A percentile compares a stretch with the other conserved stretches of the same genome.
These are phyloP conservation scores for Hypocrella siamensis DNA, from an alignment of 2,329 filamentous ascomycete species.

Conservation along the genomic window DNA sequence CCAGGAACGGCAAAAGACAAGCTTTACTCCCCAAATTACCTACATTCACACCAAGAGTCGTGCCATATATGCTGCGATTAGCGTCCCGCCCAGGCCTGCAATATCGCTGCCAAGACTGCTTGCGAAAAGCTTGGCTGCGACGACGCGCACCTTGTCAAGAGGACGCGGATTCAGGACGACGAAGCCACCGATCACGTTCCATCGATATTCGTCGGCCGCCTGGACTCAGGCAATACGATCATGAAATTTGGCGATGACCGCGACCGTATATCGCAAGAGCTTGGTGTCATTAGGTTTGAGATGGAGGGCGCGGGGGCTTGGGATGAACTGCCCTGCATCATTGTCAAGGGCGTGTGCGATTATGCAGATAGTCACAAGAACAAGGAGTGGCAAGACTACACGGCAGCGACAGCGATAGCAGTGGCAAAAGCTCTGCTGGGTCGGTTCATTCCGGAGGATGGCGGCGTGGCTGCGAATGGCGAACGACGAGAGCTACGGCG, in stretches of 20 bases:
- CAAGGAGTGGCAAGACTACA: background rate
- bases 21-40: no score
- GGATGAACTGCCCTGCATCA: conserved; percentile 15
- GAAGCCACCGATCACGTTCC: conserved; percentile 9
- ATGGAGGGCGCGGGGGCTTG: conserved; percentile 13
- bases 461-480: no score
- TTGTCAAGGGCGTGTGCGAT: conserved; percentile 13
- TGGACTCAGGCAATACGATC: conserved; percentile 22
- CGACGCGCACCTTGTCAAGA: conserved; percentile 3
- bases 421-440: background rate
- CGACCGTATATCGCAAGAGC: conserved; percentile 13
- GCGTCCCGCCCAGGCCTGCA: conserved; percentile 8
- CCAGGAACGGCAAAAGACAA: no score
- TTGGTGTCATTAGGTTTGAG: conserved; percentile 3
- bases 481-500: no score
- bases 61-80: conserved; percentile 3
- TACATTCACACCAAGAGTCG: conserved; percentile 12
- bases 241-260: conserved; percentile 20
- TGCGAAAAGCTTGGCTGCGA: conserved; percentile 15
- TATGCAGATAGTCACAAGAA: background rate
- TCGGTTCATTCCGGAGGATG: no score
- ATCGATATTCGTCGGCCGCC: conserved; percentile 19
- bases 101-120: conserved; percentile 5
- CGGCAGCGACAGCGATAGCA: background rate
- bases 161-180: conserved; percentile 1